These are phyloP conservation scores for Rhizoclosmatium globosum DNA, from an alignment of 192 early-diverging fungal genomes.

Conservation along the genomic window DNA sequence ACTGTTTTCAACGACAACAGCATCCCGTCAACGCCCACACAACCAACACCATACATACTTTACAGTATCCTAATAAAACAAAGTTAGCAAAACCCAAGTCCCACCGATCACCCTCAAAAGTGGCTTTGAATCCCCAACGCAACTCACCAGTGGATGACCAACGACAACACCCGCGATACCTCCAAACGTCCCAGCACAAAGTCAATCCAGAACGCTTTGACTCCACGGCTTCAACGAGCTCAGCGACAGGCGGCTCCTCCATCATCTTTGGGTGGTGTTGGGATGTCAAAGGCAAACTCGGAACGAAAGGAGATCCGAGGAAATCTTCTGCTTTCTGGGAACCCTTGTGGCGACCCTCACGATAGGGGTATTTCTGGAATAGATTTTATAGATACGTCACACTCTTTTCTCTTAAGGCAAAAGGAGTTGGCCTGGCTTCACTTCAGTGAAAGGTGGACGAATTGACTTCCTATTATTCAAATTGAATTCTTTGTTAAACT, in stretches of 20 bases:
- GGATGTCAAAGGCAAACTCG: not conserved
- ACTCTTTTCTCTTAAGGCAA: too few relatives aligned
- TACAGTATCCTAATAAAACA: conserved; percentile 50
- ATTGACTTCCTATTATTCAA: too few relatives aligned
- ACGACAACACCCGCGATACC: conserved; percentile 56
- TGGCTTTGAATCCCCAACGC: not conserved
- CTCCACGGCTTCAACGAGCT: not conserved
- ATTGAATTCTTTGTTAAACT: too few relatives aligned
- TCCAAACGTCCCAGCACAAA: conserved; percentile 43
- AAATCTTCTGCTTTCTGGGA: not conserved
- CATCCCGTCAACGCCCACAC: not conserved
- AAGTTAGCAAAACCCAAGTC: not conserved
- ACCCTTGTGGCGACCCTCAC: too few relatives aligned
- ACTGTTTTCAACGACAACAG: not conserved
- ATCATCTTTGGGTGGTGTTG: not conserved
- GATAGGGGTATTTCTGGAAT: too few relatives aligned
- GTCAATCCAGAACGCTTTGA: conserved; percentile 22
- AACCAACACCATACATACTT: conserved; percentile 38
- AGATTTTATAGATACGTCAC: too few relatives aligned
- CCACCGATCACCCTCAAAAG: not conserved
- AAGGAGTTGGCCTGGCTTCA: too few relatives aligned
- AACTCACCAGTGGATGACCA: conserved; percentile 62
- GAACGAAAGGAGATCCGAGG: not conserved
- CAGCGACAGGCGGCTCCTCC: conserved; percentile 5
- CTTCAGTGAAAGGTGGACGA: too few relatives aligned